Base-by-base conservation (phyloP, 2,329 filamentous ascomycete species). In the Lachnum nothofagi region DNA sequence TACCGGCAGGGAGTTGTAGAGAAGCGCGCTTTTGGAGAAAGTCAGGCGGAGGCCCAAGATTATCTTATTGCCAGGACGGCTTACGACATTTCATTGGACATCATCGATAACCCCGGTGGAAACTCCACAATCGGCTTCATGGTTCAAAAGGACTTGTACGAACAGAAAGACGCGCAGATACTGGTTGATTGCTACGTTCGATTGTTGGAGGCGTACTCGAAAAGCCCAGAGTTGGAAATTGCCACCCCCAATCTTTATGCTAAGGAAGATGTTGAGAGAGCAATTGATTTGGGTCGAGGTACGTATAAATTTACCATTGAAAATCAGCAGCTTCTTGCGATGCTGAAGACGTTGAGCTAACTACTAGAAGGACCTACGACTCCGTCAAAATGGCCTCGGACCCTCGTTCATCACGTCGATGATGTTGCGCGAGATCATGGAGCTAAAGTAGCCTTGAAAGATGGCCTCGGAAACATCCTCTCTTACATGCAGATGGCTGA, bases 131-230 rank as follows among this genome's bases (percentile, higher is more conserved):
- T 54, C 12, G 24, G 27, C 2, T 48, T 57, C 16, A 42, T 35
- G 43, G 25, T 52, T 17, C 54, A 53, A 19, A 27, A 41, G 16
- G 16, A 12, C 8, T 24, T 57, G 3, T 57, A 57, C 35, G 33
- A 33, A 20, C 7, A 35, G 17, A 20, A 31, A 5, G 49, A 48
- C 25, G 42, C 45, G 12, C 10, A 47, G 8, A 19, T 23, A 14
- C 20, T 56, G n/a, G 63, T 60, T 2, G 55, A 60, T 5, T 68
- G 64, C 38, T 68, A 70, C 25, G 10, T 42, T 5, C 27, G 34
- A 16, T 31, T 55, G 17, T 27, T 55, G 6, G 34, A 48, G 4
- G 33, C 33, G 14, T 47, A 47, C 38, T 29, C 44, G 4, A 17
- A 23, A 14, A 20, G 42, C 34, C 44, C 44, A 5, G 9, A 12